Base-by-base conservation (phyloP, 176 grass and related monocot genomes). In the Carex cristatella region DNA sequence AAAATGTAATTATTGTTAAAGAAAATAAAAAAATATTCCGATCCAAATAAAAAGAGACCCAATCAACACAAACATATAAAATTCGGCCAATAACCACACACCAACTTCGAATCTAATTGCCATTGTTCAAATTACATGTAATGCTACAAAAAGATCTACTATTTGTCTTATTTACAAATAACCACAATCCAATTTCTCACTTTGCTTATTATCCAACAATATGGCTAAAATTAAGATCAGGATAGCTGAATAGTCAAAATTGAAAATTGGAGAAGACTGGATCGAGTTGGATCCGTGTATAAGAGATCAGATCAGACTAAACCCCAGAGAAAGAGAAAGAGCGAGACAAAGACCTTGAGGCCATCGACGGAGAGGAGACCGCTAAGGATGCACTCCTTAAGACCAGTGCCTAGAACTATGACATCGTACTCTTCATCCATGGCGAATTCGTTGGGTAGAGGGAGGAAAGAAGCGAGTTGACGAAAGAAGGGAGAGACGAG, bases 371-470 rank as follows among this genome's bases (percentile, higher is more conserved):
- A 93, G 79, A 98, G 95, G 74, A 98, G 93, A 69, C 95, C 95
- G 53, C 93, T 98, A 74, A 98, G 88, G 87, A 98, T 98, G 91
- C 95, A 98, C 78, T 98, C 95, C 88, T 98, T 94, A 64, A 98
- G 95, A 32, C 95, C 93, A 57, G 91, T 98, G 62, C 95, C 95
- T 33, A 98, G 77, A 66, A 98, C 95, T 60, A 98, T 92, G 58
- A 98, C 95, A 81, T 98, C 95, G 75, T 98, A 98, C 86, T 98
- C 91, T 59, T 94, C 95, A 88, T 98, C 93, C 95, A 98, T 98
- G 62, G 84, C 86, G 60, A 54, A 4, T 66, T 18, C 27, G 65
- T 75, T 38, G 2, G 33, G 3, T 10, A 6, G 7, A 48, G 61
- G 16, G 16, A 10, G 35, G 16, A 10, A 59, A 33, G 15, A 32